phyloP scores from a whole-genome alignment of 2,329 filamentous ascomycete genomes.

The Aureobasidium leucospermi region DNA sequence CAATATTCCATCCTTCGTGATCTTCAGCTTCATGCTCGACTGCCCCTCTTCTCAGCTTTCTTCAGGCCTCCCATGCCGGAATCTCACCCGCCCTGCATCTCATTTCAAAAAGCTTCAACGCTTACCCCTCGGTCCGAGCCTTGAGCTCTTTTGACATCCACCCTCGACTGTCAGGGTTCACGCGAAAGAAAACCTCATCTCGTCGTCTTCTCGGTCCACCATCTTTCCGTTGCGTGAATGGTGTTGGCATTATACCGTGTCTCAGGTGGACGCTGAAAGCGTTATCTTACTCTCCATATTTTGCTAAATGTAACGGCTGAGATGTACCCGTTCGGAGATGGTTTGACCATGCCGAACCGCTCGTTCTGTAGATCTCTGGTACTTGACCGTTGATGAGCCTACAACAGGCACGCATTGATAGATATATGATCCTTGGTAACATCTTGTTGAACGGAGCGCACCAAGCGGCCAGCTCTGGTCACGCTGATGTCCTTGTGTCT shows the following conservation, averaged over 20 bases:
- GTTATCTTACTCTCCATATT: not conserved
- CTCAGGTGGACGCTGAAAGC: not conserved
- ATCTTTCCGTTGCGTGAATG: not conserved
- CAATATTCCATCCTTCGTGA: not conserved
- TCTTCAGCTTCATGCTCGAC: not conserved
- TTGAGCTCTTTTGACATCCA: not conserved
- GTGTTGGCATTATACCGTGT: not conserved
- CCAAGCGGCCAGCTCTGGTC: no score
- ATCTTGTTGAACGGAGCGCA: not conserved
- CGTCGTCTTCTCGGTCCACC: not conserved
- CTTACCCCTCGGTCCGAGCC: constrained; percentile 9
- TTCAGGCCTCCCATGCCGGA: not conserved
- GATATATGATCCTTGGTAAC: no score
- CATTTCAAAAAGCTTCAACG: constrained; percentile 11
- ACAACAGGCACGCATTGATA: not conserved
- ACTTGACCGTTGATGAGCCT: not conserved
- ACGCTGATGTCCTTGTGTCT: no score
- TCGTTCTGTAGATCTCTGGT: not conserved
- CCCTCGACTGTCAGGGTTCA: not conserved
- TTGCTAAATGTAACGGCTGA: not conserved
- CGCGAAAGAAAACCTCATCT: not conserved
- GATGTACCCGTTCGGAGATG: not conserved
- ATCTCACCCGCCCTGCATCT: not conserved
- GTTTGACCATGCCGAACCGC: not conserved
- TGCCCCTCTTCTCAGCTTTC: not conserved